Evolutionary conservation across 139 green algal species (phyloP), one percentile per base, ranked within the genome.

Genomic region (Picochlorum sp.): DNA sequence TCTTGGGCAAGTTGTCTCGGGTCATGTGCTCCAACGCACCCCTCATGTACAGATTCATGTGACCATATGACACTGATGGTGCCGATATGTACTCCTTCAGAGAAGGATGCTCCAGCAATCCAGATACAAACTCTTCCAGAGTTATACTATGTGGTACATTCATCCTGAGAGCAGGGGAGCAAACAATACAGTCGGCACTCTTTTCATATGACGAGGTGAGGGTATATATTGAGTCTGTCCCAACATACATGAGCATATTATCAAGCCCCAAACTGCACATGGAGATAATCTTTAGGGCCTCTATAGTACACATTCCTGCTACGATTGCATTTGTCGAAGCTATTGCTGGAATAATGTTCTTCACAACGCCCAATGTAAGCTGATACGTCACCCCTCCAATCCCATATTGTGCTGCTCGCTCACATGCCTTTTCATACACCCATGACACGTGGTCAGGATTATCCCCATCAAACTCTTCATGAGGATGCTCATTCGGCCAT

Each of bases 291-390:
- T 99, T 99, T 45, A 99, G 73, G 13, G 88, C 83, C 69, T 99
- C 94, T 34, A 97, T 70, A 11, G 91, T 79, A 69, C 94, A 99
- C 4, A 78, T 71, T 4, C 89, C 94, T 9, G 84, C 82, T 11
- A 99, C 71, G 64, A 99, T 96, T 56, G 94, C 94, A 68, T 99
- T 99, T 18, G 94, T 97, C 51, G 91, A 98, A 1, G 94, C 88
- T 41, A 99, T 97, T 61, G 94, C 94, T 1, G 94, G 94, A 56
- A 99, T 97, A 85, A 99, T 99, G 77, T 98, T 98, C 74, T 99
- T 99, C 8, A 96, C 88, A 21, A 99, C 94, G 4, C 94, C 94
- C 67, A 92, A 84, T 0, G 85, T 94, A 62, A 93, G 71, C 77
- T 94, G 86, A 69, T 77, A 87, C 0, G 86, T 95, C 54, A 96